Evolutionary conservation across 2,329 filamentous ascomycete genomes (phyloP).

Genomic region (Eurotiales sp.): DNA sequence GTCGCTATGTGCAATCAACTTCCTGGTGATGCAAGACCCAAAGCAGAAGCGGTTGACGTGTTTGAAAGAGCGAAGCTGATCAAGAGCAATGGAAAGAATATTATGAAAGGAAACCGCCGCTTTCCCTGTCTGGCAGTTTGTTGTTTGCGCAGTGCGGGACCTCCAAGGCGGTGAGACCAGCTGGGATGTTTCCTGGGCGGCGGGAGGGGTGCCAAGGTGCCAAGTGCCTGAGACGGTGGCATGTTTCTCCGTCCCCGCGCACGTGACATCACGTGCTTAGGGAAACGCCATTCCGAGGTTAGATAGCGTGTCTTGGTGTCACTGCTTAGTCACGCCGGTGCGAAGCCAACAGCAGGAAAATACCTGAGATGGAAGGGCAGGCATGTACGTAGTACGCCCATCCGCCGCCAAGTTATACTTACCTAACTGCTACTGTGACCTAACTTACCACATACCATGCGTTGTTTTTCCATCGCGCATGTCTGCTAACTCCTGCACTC

Average conservation of each 20-base stretch:
- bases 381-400: not conserved
- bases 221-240: slow-evolving; percentile 21
- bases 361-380: too few species aligned
- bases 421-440: not conserved
- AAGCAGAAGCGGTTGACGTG: not conserved
- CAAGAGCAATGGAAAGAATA: slow-evolving; percentile 5
- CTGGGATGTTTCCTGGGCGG: slow-evolving; percentile 1
- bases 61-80: not conserved
- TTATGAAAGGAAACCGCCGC: slow-evolving; percentile 19
- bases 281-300: not conserved
- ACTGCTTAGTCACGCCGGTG: not conserved
- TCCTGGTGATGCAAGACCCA: not conserved
- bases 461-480: not conserved
- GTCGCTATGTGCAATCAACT: not conserved
- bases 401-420: not conserved
- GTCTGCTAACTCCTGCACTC: not conserved
- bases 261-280: not conserved
- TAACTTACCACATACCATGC: not conserved
- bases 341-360: not conserved
- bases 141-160: slow-evolving; percentile 28
- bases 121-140: slow-evolving; percentile 32
- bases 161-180: slow-evolving; percentile 21
- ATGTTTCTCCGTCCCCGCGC: slow-evolving; percentile 25
- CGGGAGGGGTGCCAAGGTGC: too few species aligned
- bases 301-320: not conserved